A percentile compares a stretch with the other conserved stretches of the same genome.
These are phyloP conservation scores for Colletotrichum shisoi DNA, from an alignment of 2,329 filamentous ascomycete species.

Conservation along the genomic window DNA sequence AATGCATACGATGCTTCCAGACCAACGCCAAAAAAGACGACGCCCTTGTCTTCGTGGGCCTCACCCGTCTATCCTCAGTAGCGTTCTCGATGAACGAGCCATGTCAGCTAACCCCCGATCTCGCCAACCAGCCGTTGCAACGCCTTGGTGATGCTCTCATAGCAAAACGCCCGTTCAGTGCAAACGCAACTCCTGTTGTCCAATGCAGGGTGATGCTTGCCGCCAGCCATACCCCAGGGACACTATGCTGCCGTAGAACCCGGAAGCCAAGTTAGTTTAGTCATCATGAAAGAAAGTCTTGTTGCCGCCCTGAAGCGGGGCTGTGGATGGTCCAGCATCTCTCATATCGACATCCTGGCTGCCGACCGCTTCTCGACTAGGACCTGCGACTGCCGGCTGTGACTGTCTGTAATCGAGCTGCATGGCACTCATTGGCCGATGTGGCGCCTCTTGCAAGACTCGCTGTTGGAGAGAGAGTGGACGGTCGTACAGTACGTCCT, in stretches of 20 bases:
- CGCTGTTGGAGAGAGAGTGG: slow-evolving; percentile 60
- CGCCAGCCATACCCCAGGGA: background rate
- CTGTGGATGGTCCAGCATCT: slow-evolving; percentile 64
- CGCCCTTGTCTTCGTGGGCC: slow-evolving; percentile 10
- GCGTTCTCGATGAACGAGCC: slow-evolving; percentile 4
- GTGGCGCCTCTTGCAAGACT: slow-evolving; percentile 54
- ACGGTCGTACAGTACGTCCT: slow-evolving; percentile 67
- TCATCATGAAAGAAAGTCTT: slow-evolving; percentile 62
- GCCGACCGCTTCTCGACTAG: slow-evolving; percentile 48
- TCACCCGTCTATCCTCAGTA: slow-evolving; percentile 16
- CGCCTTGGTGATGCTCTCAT: slow-evolving; percentile 3
- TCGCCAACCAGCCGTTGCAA: slow-evolving; percentile 2
- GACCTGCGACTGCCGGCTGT: slow-evolving; percentile 44
- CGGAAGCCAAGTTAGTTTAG: slow-evolving; percentile 37
- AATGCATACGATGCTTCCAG: slow-evolving; percentile 38
- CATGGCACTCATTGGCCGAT: slow-evolving; percentile 62
- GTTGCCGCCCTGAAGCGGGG: slow-evolving; percentile 58
- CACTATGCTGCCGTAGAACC: background rate
- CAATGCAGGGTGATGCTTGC: slow-evolving; percentile 1
- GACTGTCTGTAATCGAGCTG: slow-evolving; percentile 54
- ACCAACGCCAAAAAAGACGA: slow-evolving; percentile 35
- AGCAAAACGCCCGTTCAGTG: slow-evolving; percentile 1
- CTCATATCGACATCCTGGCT: slow-evolving; percentile 64
- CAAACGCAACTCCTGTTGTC: slow-evolving; percentile 4
- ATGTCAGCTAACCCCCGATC: background rate